Evolutionary conservation across 495 filamentous ascomycete species (phyloP), one percentile per base, ranked within the genome.

Genomic region (Xylaria venustula): DNA sequence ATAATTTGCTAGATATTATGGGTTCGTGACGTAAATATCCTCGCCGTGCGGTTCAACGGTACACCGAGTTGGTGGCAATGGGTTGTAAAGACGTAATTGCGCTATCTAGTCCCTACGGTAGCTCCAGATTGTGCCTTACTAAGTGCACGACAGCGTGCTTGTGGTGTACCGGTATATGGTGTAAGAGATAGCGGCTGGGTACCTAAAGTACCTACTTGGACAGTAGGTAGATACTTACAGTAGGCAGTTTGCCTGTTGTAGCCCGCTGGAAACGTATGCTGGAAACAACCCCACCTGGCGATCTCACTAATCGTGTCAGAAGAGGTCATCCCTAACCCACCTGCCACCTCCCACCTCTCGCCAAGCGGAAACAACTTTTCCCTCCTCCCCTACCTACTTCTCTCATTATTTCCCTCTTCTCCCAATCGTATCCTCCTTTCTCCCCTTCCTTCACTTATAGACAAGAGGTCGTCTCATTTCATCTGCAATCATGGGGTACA

Each of bases 401-500:
- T 23, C 14, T 3, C 44, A 8, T 8, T 17, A 8, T 47, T 14
- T 32, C 25, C 11, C 14, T 17, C n/a, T n/a, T 28, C 47, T 23
- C n/a, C 22, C 23, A 50, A n/a, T 49, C 51, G 60, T 58, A 50
- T 20, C 49, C 66, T 57, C 63, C 60, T 61, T 69, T 56, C 62
- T 64, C 62, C 55, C 54, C 55, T 64, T 57, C n/a, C 26, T 30
- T 48, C n/a, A 20, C 6, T 7, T 30, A 54, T 40, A 61, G 58
- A 61, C 37, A 36, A 53, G 15, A 61, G 50, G 11, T 25, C 23
- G 7, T 37, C 40, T 22, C 8, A 45, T 68, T 57, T 71, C 53
- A 65, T 64, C 54, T 74, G 79, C 75, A 77, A 95, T 81, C 79
- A 98, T 98, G 94, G 87, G 85, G 79, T 97, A 88, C 83, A 81